Evolutionary conservation across 2,329 filamentous ascomycete genomes (phyloP), one percentile per base, ranked within the genome.

Genomic region (Talaromyces sp.): DNA sequence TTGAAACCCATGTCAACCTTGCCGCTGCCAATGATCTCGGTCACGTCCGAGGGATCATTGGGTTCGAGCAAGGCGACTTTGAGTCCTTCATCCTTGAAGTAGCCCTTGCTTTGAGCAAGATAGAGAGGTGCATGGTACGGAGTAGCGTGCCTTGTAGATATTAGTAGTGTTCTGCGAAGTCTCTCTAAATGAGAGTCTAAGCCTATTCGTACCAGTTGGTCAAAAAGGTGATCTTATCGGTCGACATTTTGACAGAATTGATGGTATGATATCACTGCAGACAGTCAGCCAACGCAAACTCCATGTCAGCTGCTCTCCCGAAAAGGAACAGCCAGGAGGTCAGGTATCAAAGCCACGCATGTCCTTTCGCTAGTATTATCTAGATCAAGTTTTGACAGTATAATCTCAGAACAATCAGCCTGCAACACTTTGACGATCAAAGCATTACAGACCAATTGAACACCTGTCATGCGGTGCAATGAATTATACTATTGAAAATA

Each of bases 311-410:
- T 59, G 56, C 56, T 59, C 35, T 22, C 56, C 22, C 27, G 56
- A 59, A 14, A 59, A 27, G 8, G 35, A 59, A 62, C 50, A 66
- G 64, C 66, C 67, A 65, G 67, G 71, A 73, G 72, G 65, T 73
- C 73, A 74, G 76, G 76, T 77, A 74, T 78, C 72, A 76, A 80
- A 84, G 87, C 87, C 86, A 89, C 89, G 89, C 89, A 91, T 89
- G 86, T 91, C 87, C 89, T 91, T 91, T 89, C 90, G 89, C 89
- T 90, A 88, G 88, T 85, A 90, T 91, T 90, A 89, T 88, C 87
- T 88, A 90, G 88, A 90, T 91, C 89, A 91, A 91, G 89, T 92
- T 91, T 84, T 82, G 81, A 84, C 88, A 88, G 88, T 90, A 89
- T 90, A 80, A 85, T 90, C 88, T 90, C 87, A 90, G 87, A 89